phyloP scores from a whole-genome alignment of 192 early-diverging fungal species.

The Umbelopsis ramanniana region DNA sequence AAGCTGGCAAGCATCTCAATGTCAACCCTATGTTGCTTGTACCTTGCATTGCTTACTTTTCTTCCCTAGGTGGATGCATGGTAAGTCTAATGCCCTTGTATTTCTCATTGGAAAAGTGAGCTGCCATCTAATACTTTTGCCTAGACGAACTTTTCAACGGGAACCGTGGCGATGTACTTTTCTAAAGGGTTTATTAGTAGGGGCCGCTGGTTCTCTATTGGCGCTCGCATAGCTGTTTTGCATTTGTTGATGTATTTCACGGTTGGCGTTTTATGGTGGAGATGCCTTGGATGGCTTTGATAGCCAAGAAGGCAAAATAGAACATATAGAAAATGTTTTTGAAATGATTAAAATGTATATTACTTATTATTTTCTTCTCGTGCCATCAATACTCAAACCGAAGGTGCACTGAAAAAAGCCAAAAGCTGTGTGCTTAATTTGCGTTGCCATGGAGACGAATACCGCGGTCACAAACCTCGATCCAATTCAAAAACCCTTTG shows the following conservation, averaged over 20 bases:
- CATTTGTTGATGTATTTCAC: constrained; percentile 62
- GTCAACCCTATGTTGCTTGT: constrained; percentile 59
- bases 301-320: not conserved
- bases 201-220: constrained; percentile 64
- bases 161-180: constrained; percentile 62
- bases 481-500: no score
- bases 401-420: no score
- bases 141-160: constrained; percentile 51
- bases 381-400: no score
- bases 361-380: no score
- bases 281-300: constrained; percentile 64
- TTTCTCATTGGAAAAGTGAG: not conserved
- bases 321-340: no score
- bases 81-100: constrained; percentile 27
- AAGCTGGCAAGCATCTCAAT: constrained; percentile 66
- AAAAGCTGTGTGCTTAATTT: no score
- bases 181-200: constrained; percentile 63
- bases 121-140: not conserved
- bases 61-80: constrained; percentile 65
- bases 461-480: not conserved
- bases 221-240: constrained; percentile 51
- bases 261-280: constrained; percentile 74
- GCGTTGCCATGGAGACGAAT: not conserved
- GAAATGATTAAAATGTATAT: no score
- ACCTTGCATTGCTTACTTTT: constrained; percentile 66